A percentile compares a stretch with the other conserved stretches of the same genome.
Evolutionary conservation across 192 early-diverging fungal genomes (phyloP).

Genomic region (Rhizophagus sp.): DNA sequence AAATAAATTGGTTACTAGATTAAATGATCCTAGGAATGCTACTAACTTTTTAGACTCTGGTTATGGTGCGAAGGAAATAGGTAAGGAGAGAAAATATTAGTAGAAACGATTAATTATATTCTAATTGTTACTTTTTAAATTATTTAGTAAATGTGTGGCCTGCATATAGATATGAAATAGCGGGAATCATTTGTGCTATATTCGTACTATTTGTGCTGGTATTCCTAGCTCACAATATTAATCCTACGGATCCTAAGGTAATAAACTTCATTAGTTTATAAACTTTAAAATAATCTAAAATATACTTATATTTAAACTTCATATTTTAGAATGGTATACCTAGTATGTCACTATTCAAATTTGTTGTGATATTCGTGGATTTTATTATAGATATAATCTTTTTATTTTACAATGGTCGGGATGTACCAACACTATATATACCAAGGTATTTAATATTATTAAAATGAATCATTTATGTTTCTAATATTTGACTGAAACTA

Average conservation of each 20-base stretch:
- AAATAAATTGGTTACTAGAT: neutral
- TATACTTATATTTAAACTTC: too few relatives aligned
- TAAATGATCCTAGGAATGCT: neutral
- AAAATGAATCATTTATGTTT: neutral
- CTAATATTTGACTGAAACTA: neutral
- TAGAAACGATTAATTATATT: too few relatives aligned
- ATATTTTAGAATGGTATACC: too few relatives aligned
- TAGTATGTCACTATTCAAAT: neutral
- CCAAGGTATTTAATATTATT: neutral
- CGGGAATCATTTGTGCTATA: neutral
- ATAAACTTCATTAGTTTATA: neutral
- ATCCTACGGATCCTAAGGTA: neutral
- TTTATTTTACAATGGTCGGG: neutral
- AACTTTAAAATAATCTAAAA: too few relatives aligned
- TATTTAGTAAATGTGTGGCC: neutral
- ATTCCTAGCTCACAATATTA: neutral
- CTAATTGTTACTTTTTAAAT: too few relatives aligned
- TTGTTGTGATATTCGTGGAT: neutral
- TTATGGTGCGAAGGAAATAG: neutral
- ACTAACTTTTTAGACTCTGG: neutral
- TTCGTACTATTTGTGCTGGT: neutral
- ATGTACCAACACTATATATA: neutral
- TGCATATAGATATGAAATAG: slow-evolving; percentile 2
- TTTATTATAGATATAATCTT: slow-evolving; percentile 1
- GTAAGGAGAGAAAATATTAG: neutral